phyloP scores from a whole-genome alignment of 768 basidiomycete species.

The Pholiota conissans region DNA sequence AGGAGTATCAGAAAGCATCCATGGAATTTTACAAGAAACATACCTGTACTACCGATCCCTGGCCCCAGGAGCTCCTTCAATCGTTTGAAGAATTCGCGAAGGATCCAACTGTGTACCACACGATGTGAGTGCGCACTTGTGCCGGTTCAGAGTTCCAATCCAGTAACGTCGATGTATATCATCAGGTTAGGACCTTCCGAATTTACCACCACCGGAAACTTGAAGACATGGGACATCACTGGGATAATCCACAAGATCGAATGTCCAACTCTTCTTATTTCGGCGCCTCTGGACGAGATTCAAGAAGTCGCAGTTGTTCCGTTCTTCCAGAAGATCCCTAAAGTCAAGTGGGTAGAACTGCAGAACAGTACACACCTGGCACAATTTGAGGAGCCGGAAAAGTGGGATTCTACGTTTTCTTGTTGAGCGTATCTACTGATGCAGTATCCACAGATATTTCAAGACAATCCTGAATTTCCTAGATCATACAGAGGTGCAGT shows the following conservation, averaged over 20 bases:
- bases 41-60: conserved; percentile 29
- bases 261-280: conserved; percentile 21
- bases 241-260: conserved; percentile 20
- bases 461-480: conserved; percentile 1
- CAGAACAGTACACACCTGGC: conserved; percentile 15
- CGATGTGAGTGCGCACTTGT: conserved; percentile 27
- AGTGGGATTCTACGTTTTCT: neutral
- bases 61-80: conserved; percentile 31
- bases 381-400: conserved; percentile 17
- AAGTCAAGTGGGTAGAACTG: conserved; percentile 21
- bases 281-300: conserved; percentile 21
- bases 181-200: conserved; percentile 36
- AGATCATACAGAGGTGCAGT: neutral
- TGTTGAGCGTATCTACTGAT: neutral
- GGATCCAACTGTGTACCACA: conserved; percentile 31
- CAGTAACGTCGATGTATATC: neutral
- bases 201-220: conserved; percentile 27
- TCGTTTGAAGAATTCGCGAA: conserved; percentile 24
- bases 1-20: conserved; percentile 33
- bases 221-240: conserved; percentile 22
- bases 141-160: neutral
- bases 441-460: neutral
- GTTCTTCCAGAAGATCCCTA: conserved; percentile 16
- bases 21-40: conserved; percentile 32
- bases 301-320: conserved; percentile 19